These are phyloP conservation scores for Durio zibethinus DNA, from an alignment of 345 rosid species.

Conservation along the genomic window DNA sequence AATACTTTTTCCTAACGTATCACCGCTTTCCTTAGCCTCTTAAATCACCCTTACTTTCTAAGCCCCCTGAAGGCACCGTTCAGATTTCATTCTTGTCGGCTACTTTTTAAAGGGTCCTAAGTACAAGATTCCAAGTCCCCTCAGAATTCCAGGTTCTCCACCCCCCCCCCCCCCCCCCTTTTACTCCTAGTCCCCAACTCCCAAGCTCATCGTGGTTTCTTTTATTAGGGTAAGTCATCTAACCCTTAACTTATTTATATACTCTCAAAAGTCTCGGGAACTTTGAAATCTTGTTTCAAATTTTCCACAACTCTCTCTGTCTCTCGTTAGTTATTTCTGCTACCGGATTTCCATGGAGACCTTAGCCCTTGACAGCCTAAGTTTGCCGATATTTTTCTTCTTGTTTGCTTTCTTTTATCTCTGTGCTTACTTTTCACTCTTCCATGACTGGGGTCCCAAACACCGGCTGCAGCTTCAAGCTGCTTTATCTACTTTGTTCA, in stretches of 20 bases:
- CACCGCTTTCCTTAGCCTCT: neutral
- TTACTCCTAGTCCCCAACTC: neutral
- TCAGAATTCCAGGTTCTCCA: too few species aligned
- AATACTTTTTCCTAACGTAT: too few species aligned
- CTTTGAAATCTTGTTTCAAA: neutral
- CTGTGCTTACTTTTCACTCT: slow-evolving; percentile 42
- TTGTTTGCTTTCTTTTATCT: slow-evolving; percentile 45
- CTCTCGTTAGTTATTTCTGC: neutral
- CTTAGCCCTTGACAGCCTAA: slow-evolving; percentile 13
- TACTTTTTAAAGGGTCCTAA: neutral
- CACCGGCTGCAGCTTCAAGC: slow-evolving; percentile 66
- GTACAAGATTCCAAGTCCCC: neutral
- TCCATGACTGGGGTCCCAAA: slow-evolving; percentile 58
- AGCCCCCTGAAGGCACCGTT: neutral
- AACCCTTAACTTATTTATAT: too few species aligned
- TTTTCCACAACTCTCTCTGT: neutral
- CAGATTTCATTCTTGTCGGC: neutral
- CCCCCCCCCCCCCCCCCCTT: too few species aligned
- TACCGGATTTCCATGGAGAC: slow-evolving; percentile 28
- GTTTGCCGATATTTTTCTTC: slow-evolving; percentile 34
- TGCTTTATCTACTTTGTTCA: slow-evolving; percentile 68
- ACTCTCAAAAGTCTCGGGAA: neutral
- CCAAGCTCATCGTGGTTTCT: neutral
- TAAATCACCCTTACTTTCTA: neutral
- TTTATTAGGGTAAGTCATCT: too few species aligned